These are phyloP conservation scores for Ustilago lituana DNA, from an alignment of 1,284 basidiomycete genomes.

Conservation along the genomic window DNA sequence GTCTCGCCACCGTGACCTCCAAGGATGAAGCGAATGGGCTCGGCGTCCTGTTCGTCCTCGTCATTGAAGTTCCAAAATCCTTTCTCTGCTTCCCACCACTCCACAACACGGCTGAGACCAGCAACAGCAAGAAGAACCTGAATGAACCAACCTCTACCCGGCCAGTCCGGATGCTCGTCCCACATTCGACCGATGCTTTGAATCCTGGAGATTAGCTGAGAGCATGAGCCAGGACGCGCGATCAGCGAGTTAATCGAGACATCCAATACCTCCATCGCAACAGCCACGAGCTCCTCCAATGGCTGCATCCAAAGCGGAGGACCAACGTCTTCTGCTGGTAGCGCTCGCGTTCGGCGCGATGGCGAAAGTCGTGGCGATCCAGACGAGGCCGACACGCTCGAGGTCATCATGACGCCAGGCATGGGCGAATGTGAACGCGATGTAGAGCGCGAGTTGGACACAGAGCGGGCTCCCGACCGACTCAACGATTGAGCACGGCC, in stretches of 20 bases:
- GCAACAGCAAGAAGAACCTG: slow-evolving; percentile 89
- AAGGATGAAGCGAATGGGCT: slow-evolving; percentile 57
- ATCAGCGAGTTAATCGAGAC: slow-evolving; percentile 87
- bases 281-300: slow-evolving; percentile 88
- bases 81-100: slow-evolving; percentile 99
- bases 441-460: slow-evolving; percentile 88
- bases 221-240: slow-evolving; percentile 82
- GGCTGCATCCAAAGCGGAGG: slow-evolving; percentile 73
- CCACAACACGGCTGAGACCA: slow-evolving; percentile 91
- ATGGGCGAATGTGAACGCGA: slow-evolving; percentile 94
- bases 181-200: slow-evolving; percentile 91
- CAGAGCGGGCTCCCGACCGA: slow-evolving; percentile 46
- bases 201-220: slow-evolving; percentile 85
- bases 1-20: slow-evolving; percentile 30
- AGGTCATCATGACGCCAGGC: slow-evolving; percentile 69
- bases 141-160: slow-evolving; percentile 97
- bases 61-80: slow-evolving; percentile 99
- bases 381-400: slow-evolving; percentile 54
- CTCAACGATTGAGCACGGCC: slow-evolving; percentile 39
- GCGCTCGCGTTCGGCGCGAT: slow-evolving; percentile 43
- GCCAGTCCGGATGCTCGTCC: slow-evolving; percentile 98
- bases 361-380: slow-evolving; percentile 59
- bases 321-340: slow-evolving; percentile 47
- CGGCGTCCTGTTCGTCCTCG: slow-evolving; percentile 74
- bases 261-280: slow-evolving; percentile 94